Evolutionary conservation across 495 filamentous ascomycete genomes (phyloP).

Genomic region (Sabuloglossum arenarium): DNA sequence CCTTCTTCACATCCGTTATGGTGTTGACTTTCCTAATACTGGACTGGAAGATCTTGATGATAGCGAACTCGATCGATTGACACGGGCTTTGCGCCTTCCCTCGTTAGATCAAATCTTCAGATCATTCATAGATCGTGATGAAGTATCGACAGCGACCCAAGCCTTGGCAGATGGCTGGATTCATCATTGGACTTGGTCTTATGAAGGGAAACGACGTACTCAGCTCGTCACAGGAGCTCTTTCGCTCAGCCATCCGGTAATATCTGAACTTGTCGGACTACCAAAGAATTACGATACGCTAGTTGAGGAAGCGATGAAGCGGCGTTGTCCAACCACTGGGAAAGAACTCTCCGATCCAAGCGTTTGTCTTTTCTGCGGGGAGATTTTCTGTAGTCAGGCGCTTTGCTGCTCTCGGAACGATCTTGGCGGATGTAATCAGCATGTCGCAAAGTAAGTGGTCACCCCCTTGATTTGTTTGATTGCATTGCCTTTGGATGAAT

Average conservation of each 20-base stretch:
- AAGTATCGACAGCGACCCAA: slow-evolving; percentile 11
- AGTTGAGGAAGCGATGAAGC: slow-evolving; percentile 72
- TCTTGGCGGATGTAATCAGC: slow-evolving; percentile 74
- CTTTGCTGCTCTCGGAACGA: slow-evolving; percentile 60
- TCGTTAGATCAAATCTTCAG: slow-evolving; percentile 58
- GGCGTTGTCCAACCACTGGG: slow-evolving; percentile 71
- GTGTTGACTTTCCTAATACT: slow-evolving; percentile 66
- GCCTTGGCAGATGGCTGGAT: slow-evolving; percentile 63
- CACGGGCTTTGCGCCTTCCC: slow-evolving; percentile 51
- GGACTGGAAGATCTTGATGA: slow-evolving; percentile 40
- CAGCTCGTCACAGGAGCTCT: slow-evolving; percentile 13
- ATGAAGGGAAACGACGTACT: slow-evolving; percentile 5
- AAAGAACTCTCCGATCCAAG: slow-evolving; percentile 77
- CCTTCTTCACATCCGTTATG: slow-evolving; percentile 70
- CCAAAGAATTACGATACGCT: slow-evolving; percentile 84
- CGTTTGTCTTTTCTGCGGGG: slow-evolving; percentile 88
- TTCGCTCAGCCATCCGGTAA: slow-evolving; percentile 58
- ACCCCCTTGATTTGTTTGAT: not conserved
- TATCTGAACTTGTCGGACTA: slow-evolving; percentile 83
- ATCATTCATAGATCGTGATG: slow-evolving; percentile 18
- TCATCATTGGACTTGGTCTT: slow-evolving; percentile 28
- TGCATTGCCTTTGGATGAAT: not conserved
- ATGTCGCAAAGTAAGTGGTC: slow-evolving; percentile 56
- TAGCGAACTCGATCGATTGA: slow-evolving; percentile 67
- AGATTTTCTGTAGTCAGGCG: slow-evolving; percentile 85